Evolutionary conservation across 768 basidiomycete genomes (phyloP).

Genomic region (Amanita exitialis): DNA sequence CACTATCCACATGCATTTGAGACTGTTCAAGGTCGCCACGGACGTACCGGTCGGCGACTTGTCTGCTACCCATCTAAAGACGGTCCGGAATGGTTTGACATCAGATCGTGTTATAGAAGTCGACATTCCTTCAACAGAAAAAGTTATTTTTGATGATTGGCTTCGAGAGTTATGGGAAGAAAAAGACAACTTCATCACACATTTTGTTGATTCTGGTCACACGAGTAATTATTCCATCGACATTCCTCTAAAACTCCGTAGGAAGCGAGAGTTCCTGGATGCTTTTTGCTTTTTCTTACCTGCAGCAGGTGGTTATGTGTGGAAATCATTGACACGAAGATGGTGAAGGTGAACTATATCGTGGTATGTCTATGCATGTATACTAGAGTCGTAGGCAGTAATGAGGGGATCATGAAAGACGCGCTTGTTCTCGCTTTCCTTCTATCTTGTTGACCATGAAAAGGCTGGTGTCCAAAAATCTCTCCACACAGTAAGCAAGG

Average conservation of each 20-base stretch:
- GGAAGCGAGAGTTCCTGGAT: slow-evolving; percentile 44
- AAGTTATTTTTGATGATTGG: slow-evolving; percentile 72
- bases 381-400: neutral
- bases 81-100: slow-evolving; percentile 16
- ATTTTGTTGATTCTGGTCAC: slow-evolving; percentile 33
- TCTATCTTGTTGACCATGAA: slow-evolving; percentile 69
- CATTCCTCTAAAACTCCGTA: slow-evolving; percentile 51
- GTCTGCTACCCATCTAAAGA: slow-evolving; percentile 23
- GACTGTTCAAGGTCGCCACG: slow-evolving; percentile 58
- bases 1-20: slow-evolving; percentile 77
- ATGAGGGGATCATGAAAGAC: slow-evolving; percentile 4
- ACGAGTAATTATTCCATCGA: slow-evolving; percentile 38
- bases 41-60: slow-evolving; percentile 66
- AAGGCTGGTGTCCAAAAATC: slow-evolving; percentile 82
- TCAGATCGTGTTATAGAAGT: slow-evolving; percentile 26
- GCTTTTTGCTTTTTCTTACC: slow-evolving; percentile 70
- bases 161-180: slow-evolving; percentile 69
- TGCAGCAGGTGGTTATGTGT: slow-evolving; percentile 36
- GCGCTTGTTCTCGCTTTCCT: slow-evolving; percentile 25
- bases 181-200: slow-evolving; percentile 75
- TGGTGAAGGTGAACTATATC: neutral
- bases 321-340: slow-evolving; percentile 12
- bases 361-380: neutral
- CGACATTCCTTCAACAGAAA: slow-evolving; percentile 49
- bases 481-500: slow-evolving; percentile 81